Evolutionary conservation across 805 yeast genomes (phyloP).

Genomic region (Ogataea haglerorum): DNA sequence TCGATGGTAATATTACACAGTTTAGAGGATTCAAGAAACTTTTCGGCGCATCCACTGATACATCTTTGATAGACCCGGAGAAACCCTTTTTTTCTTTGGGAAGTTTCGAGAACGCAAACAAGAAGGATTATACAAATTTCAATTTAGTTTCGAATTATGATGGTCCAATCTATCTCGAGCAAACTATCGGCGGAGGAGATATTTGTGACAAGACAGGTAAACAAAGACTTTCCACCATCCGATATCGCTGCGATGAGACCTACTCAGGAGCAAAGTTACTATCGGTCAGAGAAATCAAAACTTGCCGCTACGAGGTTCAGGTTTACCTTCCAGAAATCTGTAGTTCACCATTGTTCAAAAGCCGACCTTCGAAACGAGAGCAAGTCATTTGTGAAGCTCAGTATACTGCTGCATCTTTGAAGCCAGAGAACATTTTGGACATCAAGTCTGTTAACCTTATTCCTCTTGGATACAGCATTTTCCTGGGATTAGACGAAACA

Average conservation of each 20-base stretch:
- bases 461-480: constrained; percentile 21
- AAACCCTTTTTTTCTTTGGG: constrained; percentile 17
- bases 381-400: no score
- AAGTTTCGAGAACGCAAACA: constrained; percentile 9
- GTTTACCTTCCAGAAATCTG: constrained; percentile 26
- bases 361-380: constrained; percentile 4
- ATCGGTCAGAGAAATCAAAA: constrained; percentile 28
- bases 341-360: constrained; percentile 18
- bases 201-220: constrained; percentile 34
- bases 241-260: constrained; percentile 28
- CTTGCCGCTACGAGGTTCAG: constrained; percentile 31
- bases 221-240: constrained; percentile 27
- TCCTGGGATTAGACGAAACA: constrained; percentile 7
- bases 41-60: background rate
- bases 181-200: constrained; percentile 28
- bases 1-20: constrained; percentile 4
- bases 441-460: constrained; percentile 1
- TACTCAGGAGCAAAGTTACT: constrained; percentile 17
- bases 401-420: background rate
- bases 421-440: background rate
- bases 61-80: background rate
- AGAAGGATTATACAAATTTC: constrained; percentile 22
- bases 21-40: background rate
- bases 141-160: constrained; percentile 21
- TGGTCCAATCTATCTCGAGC: constrained; percentile 30